phyloP scores from a whole-genome alignment of 2,329 filamentous ascomycete genomes.

The Colletotrichum abscissum region DNA sequence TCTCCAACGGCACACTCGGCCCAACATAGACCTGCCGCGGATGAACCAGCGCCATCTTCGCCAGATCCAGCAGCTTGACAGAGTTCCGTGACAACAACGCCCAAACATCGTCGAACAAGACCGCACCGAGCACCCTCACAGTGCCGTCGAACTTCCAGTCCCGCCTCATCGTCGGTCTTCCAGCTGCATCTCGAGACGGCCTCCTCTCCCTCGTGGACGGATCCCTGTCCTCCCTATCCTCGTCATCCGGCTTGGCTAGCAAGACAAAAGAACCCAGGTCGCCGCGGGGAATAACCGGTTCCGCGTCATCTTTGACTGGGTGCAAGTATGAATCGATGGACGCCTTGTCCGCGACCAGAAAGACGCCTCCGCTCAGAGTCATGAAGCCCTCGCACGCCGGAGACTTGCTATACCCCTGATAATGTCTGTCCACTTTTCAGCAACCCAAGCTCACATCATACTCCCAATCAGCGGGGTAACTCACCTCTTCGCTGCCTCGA shows the following conservation, averaged over 20 bases:
- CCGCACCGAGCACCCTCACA: slow-evolving; percentile 12
- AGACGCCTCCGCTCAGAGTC: background rate
- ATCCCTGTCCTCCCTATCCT: background rate
- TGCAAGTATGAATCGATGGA: slow-evolving; percentile 41
- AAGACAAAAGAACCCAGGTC: slow-evolving; percentile 37
- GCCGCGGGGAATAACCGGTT: slow-evolving; percentile 20
- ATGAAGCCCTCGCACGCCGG: slow-evolving; percentile 5
- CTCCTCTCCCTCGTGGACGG: background rate
- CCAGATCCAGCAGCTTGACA: background rate
- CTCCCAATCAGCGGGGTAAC: background rate
- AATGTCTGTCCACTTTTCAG: background rate
- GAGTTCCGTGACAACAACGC: background rate
- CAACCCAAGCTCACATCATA: background rate
- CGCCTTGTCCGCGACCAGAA: slow-evolving; percentile 40
- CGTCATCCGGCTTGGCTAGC: slow-evolving; percentile 30
- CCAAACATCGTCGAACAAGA: slow-evolving; percentile 24
- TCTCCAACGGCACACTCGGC: slow-evolving; percentile 16
- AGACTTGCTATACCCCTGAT: slow-evolving; percentile 6
- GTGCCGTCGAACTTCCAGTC: background rate
- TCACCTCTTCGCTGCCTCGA: slow-evolving; percentile 40
- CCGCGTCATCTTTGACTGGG: slow-evolving; percentile 6
- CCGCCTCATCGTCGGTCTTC: background rate
- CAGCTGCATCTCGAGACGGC: slow-evolving; percentile 8
- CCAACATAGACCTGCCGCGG: slow-evolving; percentile 17
- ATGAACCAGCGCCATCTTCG: background rate